phyloP scores from a whole-genome alignment of 768 basidiomycete genomes.

The Tulasnella sp. region DNA sequence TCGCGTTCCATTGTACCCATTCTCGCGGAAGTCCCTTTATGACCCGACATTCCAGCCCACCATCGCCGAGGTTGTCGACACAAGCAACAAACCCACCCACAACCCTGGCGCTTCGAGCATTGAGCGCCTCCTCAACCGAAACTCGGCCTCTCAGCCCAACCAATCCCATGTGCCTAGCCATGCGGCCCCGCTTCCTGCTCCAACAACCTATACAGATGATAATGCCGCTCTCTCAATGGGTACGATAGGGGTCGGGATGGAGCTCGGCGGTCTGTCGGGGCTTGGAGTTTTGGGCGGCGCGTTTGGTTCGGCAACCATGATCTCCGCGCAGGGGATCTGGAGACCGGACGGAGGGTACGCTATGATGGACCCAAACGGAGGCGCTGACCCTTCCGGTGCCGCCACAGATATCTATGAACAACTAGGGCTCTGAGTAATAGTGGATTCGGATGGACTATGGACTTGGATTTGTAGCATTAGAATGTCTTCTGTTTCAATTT shows the following conservation, averaged over 20 bases:
- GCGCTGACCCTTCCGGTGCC: neutral
- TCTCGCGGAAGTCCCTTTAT: conserved; percentile 14
- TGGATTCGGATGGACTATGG: neutral
- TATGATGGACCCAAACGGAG: neutral
- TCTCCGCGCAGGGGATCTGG: conserved; percentile 25
- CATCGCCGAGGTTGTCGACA: conserved; percentile 13
- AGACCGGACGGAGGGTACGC: neutral
- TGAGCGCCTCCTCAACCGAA: neutral
- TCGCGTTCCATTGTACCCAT: conserved; percentile 50
- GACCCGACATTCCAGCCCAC: conserved; percentile 24
- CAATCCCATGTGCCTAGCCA: neutral
- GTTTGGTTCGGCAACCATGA: neutral
- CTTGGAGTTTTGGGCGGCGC: neutral
- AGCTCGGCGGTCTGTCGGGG: neutral
- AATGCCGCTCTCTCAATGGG: neutral
- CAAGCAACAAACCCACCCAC: neutral
- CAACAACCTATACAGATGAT: neutral
- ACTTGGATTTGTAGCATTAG: conserved; percentile 1
- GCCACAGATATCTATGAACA: conserved; percentile 22
- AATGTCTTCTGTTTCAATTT: neutral
- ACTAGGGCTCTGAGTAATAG: conserved; percentile 18
- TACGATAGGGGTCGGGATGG: conserved; percentile 16
- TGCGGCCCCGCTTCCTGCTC: neutral
- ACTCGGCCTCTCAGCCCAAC: neutral
- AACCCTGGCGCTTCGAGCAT: neutral